Percentiles rank a stretch among this genome's conserved stretches.
These are phyloP conservation scores for Claviceps fusiformis DNA, from an alignment of 2,329 filamentous ascomycete species.

Conservation along the genomic window DNA sequence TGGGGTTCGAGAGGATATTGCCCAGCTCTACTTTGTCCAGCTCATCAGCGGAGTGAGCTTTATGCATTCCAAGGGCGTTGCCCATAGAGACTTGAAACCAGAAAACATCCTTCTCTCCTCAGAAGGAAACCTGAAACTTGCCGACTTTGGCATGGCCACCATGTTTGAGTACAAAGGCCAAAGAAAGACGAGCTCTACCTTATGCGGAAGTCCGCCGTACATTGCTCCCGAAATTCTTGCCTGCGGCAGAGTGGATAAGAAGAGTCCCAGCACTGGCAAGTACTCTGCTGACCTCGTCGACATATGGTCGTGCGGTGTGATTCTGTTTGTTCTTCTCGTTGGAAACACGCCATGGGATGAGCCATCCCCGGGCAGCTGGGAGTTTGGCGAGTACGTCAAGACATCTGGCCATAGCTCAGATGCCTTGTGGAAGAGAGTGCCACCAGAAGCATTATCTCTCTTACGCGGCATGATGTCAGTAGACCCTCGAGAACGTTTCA, in stretches of 20 bases:
- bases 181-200: conserved; percentile 69
- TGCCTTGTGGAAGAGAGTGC: conserved; percentile 71
- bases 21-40: conserved; percentile 92
- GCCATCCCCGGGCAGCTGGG: conserved; percentile 72
- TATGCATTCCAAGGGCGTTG: conserved; percentile 92
- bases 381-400: conserved; percentile 76
- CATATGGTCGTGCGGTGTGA: conserved; percentile 95
- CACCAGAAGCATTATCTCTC: conserved; percentile 60
- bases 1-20: conserved; percentile 86
- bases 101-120: conserved; percentile 88
- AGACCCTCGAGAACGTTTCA: conserved; percentile 61
- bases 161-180: conserved; percentile 83
- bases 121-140: conserved; percentile 79
- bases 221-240: conserved; percentile 83
- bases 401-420: conserved; percentile 73
- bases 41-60: conserved; percentile 81
- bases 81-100: conserved; percentile 82
- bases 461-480: conserved; percentile 88
- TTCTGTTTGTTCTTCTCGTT: conserved; percentile 89
- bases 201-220: conserved; percentile 93
- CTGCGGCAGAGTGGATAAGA: conserved; percentile 34
- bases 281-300: conserved; percentile 75
- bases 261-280: conserved; percentile 35
- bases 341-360: conserved; percentile 98
- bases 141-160: conserved; percentile 91